Evolutionary conservation across 371 early-diverging fungal genomes (phyloP).

Genomic region (Encephalitozoon romaleae): DNA sequence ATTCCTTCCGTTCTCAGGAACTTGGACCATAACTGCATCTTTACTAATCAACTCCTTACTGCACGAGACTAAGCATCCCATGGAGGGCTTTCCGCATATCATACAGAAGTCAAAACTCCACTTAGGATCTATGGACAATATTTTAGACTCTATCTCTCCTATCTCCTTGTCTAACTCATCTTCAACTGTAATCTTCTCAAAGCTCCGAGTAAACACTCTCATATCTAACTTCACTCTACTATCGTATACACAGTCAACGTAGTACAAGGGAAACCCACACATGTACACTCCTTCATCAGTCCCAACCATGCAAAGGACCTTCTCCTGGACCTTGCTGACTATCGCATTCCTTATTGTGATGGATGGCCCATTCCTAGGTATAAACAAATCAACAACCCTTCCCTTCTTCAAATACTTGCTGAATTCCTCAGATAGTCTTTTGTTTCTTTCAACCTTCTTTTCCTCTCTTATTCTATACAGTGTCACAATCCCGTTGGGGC

Average conservation of each 20-base stretch:
- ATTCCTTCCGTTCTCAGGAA: background rate
- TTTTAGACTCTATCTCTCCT: background rate
- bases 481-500: background rate
- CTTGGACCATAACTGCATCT: background rate
- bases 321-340: slow-evolving; percentile 12
- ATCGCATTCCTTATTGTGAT: slow-evolving; percentile 30
- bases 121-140: background rate
- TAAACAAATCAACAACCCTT: slow-evolving; percentile 45
- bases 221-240: slow-evolving; percentile 31
- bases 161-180: slow-evolving; percentile 22
- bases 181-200: slow-evolving; percentile 14
- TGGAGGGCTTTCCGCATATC: slow-evolving; percentile 27
- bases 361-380: slow-evolving; percentile 31
- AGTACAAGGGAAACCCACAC: background rate
- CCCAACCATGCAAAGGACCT: background rate
- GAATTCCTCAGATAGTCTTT: background rate
- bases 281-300: slow-evolving; percentile 2
- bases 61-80: slow-evolving; percentile 23
- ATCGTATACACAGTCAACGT: slow-evolving; percentile 32
- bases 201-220: slow-evolving; percentile 40
- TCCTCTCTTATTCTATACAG: slow-evolving; percentile 4
- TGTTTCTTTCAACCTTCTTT: slow-evolving; percentile 8
- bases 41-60: background rate
- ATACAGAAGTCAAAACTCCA: slow-evolving; percentile 35
- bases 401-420: slow-evolving; percentile 22